These are phyloP conservation scores for Rhizophora mangle DNA, from an alignment of 345 rosid genomes.

Conservation along the genomic window DNA sequence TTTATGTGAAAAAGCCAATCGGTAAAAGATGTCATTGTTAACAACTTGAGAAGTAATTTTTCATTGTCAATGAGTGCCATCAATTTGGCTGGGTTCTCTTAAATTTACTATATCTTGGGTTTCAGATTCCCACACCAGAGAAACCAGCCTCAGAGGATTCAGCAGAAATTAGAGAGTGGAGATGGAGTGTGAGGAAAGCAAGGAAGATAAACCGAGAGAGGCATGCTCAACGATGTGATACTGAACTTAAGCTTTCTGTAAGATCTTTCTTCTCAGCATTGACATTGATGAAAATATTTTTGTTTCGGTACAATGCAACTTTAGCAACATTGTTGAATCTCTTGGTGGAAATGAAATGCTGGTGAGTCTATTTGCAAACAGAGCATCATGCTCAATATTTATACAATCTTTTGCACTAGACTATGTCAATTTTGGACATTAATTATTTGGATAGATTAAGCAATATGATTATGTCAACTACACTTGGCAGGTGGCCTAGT, in stretches of 20 bases:
- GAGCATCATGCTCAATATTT: background rate
- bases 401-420: background rate
- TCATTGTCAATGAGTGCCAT: background rate
- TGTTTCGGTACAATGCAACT: background rate
- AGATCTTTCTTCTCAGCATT: constrained; percentile 8
- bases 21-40: background rate
- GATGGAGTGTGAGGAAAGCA: constrained; percentile 27
- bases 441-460: background rate
- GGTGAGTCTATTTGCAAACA: background rate
- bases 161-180: constrained; percentile 26
- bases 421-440: no score
- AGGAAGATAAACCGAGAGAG: constrained; percentile 32
- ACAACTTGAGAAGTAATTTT: constrained; percentile 1
- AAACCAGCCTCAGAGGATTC: constrained; percentile 27
- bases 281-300: background rate
- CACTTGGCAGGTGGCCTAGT: constrained; percentile 3
- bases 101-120: background rate
- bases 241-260: constrained; percentile 38
- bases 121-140: constrained; percentile 31
- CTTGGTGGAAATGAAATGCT: background rate
- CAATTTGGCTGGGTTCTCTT: background rate
- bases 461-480: background rate
- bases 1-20: background rate
- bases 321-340: background rate
- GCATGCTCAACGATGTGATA: constrained; percentile 34